Base-by-base conservation (phyloP, 139 green algal genomes). In the Micractinium conductrix region DNA sequence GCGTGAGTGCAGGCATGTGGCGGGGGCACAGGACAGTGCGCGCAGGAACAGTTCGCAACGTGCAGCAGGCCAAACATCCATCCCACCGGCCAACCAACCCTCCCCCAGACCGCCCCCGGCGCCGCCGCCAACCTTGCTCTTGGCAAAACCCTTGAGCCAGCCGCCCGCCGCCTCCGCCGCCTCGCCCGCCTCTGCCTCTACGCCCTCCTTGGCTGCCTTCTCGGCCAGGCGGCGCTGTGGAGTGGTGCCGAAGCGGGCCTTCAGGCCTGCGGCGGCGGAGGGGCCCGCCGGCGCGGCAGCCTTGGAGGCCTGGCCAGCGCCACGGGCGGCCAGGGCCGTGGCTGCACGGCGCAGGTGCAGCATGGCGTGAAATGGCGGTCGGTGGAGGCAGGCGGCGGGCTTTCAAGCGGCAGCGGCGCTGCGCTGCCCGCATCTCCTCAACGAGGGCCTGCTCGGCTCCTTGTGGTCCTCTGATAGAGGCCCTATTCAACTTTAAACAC, bases 71-170 rank as follows among this genome's bases (percentile, higher is more conserved):
- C 17, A 26, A 33, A 38, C 60, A 69, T 14, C 60, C 2, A 9
- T 14, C 35, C 2, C 17, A 28, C 21, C 60, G 4, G 22, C 4
- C 21, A 28, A 69, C 28, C 19, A n/a, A 28, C 35, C 26, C 60
- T 9, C 60, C 26, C 37, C 4, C 2, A 38, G 19, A 14, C 26
- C 26, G 28, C 21, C 33, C n/a, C n/a, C n/a, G n/a, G n/a, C n/a
- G n/a, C n/a, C n/a, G n/a, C n/a, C n/a, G n/a, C n/a, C n/a, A n/a
- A n/a, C n/a, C n/a, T n/a, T n/a, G n/a, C n/a, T n/a, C n/a, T n/a
- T n/a, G n/a, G n/a, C n/a, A n/a, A n/a, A n/a, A n/a, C n/a, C 22
- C 62, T 74, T 83, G 30, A 74, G 7, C 62, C 62, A 83, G 30
- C 78, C 62, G 38, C 78, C 42, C 0, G 60, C 78, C 30, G 1